A percentile compares a stretch with the other conserved stretches of the same genome.
Conservation (phyloP, 192 early-diverging fungal species). For the Gonapodya sp. region DNA sequence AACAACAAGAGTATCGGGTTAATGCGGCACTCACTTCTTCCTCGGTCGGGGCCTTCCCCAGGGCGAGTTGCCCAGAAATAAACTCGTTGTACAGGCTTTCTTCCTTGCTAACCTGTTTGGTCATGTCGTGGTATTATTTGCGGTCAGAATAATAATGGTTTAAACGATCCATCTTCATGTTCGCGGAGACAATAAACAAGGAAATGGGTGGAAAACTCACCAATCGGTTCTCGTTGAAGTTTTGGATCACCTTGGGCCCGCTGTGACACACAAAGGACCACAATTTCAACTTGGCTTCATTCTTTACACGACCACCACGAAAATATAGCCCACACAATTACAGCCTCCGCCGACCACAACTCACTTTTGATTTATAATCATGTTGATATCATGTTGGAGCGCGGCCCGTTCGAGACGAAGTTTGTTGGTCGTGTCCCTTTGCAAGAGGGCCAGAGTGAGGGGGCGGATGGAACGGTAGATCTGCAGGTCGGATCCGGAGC, state of each 20-base stretch:
- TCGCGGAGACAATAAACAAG: too few species aligned
- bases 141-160: too few species aligned
- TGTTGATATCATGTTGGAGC: neutral
- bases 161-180: too few species aligned
- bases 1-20: neutral
- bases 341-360: too few species aligned
- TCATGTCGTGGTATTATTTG: too few species aligned
- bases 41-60: neutral
- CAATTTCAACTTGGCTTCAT: neutral
- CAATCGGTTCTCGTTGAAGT: neutral
- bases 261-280: too few species aligned
- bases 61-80: neutral
- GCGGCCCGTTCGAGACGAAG: slow-evolving; percentile 1
- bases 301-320: neutral
- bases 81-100: neutral
- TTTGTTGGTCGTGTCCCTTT: neutral
- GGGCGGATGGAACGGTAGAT: neutral
- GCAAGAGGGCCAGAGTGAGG: neutral
- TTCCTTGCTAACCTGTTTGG: too few species aligned
- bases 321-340: neutral
- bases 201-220: too few species aligned
- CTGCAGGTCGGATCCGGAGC: neutral
- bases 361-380: neutral
- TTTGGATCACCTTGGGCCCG: neutral
- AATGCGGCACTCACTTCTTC: neutral